These are phyloP conservation scores for Mycena galopus DNA, from an alignment of 768 basidiomycete species.

Conservation along the genomic window DNA sequence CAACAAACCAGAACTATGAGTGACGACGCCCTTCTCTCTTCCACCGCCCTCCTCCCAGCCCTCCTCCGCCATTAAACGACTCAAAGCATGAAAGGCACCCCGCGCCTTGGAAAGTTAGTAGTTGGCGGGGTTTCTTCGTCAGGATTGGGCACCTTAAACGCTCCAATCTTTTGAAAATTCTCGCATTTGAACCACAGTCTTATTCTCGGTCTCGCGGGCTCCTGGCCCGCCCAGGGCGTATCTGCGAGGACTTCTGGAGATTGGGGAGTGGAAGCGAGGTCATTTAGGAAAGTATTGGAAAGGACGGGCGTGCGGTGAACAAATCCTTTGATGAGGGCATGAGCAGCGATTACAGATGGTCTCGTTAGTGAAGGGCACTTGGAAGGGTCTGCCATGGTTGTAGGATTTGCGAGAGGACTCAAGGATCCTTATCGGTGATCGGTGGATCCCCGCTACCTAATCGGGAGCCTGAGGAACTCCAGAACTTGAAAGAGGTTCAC, in stretches of 20 bases:
- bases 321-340: constrained; percentile 15
- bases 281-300: constrained; percentile 13
- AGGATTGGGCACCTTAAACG: constrained; percentile 33
- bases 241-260: constrained; percentile 12
- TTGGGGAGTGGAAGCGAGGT: constrained; percentile 26
- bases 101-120: too few relatives aligned
- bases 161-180: constrained; percentile 34
- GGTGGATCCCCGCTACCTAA: too few relatives aligned
- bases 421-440: too few relatives aligned
- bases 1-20: constrained; percentile 31
- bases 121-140: too few relatives aligned
- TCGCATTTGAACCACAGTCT: constrained; percentile 34
- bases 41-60: constrained; percentile 23
- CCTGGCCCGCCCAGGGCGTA: constrained; percentile 16
- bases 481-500: too few relatives aligned
- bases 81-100: constrained; percentile 31
- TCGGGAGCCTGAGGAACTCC: too few relatives aligned
- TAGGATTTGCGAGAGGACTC: too few relatives aligned
- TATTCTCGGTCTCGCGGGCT: constrained; percentile 21
- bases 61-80: constrained; percentile 23
- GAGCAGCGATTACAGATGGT: constrained; percentile 27
- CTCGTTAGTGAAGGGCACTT: constrained; percentile 24
- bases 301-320: constrained; percentile 32
- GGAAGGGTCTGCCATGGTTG: constrained; percentile 34
- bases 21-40: constrained; percentile 26